Evolutionary conservation across 1,139 yeast species (phyloP), one percentile per base, ranked within the genome.

Genomic region (Casaregolazyma suthepensis): DNA sequence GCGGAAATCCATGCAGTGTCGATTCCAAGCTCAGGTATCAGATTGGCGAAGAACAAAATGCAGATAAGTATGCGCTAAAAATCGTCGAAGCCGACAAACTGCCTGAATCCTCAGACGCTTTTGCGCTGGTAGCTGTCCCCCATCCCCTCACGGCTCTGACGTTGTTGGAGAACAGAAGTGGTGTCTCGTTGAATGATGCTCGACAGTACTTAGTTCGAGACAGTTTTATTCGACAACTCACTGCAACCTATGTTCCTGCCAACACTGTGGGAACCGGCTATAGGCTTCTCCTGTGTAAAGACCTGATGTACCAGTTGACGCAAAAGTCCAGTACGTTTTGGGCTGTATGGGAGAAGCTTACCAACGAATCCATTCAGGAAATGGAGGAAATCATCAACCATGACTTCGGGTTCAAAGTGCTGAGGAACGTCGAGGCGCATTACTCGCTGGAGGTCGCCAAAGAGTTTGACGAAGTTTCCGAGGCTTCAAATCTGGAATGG

Each of bases 401-500:
- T 61, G 61, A 61, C 26, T 43, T 61, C 3, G 65, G 65, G 10
- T 62, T 62, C 48, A 26, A 54, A n/a, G 31, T 55, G 19, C 57
- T 55, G 18, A 23, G 38, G 10, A 49, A 43, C 3, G 45, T 46
- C 9, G 45, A 43, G 12, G 43, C 46, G 5, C 38, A 37, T 3
- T 15, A 50, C 6, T 40, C 26, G 26, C 23, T 54, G 22, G 51
- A 43, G 10, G 44, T 44, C 17, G 47, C 50, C 2, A 47, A 50
- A 31, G 56, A 38, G 13, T 45, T 35, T 6, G 53, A 46, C 2
- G 48, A 31, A 10, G 23, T 51, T 5, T 48, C 52, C 13, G 45
- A 46, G n/a, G 55, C 52, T 7, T 45, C 45, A 7, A 45, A 47
- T 35, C 51, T 58, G 19, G 53, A 48, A 6, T 43, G 48, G 13